These are phyloP conservation scores for Tolypocladium guangdongense DNA, from an alignment of 2,329 filamentous ascomycete species.

Conservation along the genomic window DNA sequence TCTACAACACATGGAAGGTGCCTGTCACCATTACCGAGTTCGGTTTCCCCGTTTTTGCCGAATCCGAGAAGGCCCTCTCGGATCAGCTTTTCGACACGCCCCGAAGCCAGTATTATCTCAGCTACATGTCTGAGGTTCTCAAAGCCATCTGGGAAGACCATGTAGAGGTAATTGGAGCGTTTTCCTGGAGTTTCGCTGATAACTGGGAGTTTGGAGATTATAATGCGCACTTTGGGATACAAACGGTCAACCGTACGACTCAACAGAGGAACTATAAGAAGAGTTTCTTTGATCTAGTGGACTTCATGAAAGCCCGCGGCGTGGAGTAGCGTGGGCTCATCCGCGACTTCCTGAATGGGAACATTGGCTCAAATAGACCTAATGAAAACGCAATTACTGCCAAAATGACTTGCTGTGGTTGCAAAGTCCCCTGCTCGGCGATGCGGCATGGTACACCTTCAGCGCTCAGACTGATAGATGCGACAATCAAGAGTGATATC, in stretches of 20 bases:
- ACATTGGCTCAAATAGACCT: no score
- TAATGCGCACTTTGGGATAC: conserved; percentile 40
- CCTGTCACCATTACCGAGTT: conserved; percentile 43
- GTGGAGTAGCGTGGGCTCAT: no score
- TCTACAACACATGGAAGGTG: conserved; percentile 46
- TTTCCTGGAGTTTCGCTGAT: conserved; percentile 41
- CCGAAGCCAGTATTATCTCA: conserved; percentile 42
- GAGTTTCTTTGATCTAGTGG: conserved; percentile 46
- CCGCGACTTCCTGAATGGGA: no score
- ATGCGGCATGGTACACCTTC: no score
- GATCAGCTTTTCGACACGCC: conserved; percentile 44
- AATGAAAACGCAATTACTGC: no score
- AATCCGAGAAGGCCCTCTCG: conserved; percentile 27
- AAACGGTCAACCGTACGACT: conserved; percentile 42
- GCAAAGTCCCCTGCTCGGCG: no score
- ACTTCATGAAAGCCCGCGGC: conserved; percentile 29
- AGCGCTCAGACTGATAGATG: no score
- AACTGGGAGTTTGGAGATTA: conserved; percentile 44
- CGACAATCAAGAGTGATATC: neutral
- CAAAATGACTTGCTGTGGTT: no score
- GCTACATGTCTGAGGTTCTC: conserved; percentile 41
- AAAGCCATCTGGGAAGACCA: conserved; percentile 46
- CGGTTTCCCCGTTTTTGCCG: conserved; percentile 42
- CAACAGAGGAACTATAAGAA: conserved; percentile 42
- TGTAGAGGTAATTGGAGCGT: conserved; percentile 40